phyloP scores from a whole-genome alignment of 306 rosid species.

The Gillenia trifoliata region DNA sequence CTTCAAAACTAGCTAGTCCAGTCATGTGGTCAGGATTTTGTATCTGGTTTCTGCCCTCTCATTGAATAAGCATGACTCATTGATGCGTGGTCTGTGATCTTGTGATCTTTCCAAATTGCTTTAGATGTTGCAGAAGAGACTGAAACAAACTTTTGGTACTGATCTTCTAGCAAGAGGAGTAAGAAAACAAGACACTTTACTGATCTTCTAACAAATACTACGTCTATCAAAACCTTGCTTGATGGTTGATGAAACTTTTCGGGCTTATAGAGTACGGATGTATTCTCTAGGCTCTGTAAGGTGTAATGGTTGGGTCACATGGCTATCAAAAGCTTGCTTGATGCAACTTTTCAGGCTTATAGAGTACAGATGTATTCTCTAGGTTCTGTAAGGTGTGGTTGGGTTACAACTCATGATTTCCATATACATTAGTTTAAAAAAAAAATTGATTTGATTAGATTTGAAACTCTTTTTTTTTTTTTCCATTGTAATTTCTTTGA shows the following conservation, averaged over 20 bases:
- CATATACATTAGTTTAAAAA: no score
- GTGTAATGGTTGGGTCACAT: neutral
- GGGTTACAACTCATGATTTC: neutral
- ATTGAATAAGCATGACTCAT: neutral
- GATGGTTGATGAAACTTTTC: neutral
- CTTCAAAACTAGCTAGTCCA: neutral
- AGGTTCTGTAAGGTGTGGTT: no score
- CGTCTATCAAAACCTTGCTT: neutral
- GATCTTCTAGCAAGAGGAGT: neutral
- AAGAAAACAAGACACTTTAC: neutral
- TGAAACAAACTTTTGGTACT: neutral
- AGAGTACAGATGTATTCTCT: no score
- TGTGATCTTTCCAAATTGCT: neutral
- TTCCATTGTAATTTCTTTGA: neutral
- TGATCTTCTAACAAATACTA: neutral
- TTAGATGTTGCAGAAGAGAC: neutral
- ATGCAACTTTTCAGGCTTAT: no score
- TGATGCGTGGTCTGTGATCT: neutral
- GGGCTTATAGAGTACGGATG: neutral
- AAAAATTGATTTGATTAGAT: neutral
- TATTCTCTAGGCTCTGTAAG: neutral
- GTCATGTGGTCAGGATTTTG: neutral
- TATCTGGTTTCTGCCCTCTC: neutral
- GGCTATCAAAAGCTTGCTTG: no score
- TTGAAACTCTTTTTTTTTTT: neutral